Evolutionary conservation across 495 filamentous ascomycete species (phyloP), one percentile per base, ranked within the genome.

Genomic region (Ascodesmis nigricans): DNA sequence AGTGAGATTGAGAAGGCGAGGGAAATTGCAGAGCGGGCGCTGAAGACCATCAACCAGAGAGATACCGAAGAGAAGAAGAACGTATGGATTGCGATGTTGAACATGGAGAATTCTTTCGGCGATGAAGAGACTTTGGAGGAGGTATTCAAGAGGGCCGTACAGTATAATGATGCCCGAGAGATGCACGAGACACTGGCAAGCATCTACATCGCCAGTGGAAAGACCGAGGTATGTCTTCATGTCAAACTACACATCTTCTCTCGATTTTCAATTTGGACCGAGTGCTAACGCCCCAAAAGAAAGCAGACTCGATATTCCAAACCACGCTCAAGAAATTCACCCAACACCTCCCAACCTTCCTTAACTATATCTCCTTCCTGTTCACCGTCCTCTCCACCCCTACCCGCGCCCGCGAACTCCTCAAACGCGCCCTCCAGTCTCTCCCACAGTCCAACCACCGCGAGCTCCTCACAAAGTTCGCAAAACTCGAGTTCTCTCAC

Each of bases 351-450:
- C 63, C 73, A 29, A 69, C 93, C 53, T 93, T 78, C 73, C 58
- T 79, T 59, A 93, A 93, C 62, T 92, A 92, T 55, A 84, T 83
- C 27, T 76, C 71, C 49, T 92, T 92, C 69, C 66, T 95, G 24
- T 58, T 49, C 21, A 31, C 40, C 24, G n/a, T n/a, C n/a, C 35
- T 37, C 13, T 45, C 43, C 36, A 36, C 67, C 68, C 33, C 64
- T 39, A 61, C 65, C n/a, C 69, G 77, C 0, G 83, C 74, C 9
- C 77, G 83, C 24, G 69, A 65, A 0, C 63, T 95, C 4, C 69
- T 93, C n/a, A 64, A 73, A 7, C 76, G 87, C 32, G 87, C 90
- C 20, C 69, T 74, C 21, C 82, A 95, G 58, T 74, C 78, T 4
- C 69, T 97, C 10, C 75, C 72, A 35, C 39, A 59, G 35, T 56